Evolutionary conservation across 2,329 filamentous ascomycete genomes (phyloP).

Genomic region (Aspergillus spinulosporus): DNA sequence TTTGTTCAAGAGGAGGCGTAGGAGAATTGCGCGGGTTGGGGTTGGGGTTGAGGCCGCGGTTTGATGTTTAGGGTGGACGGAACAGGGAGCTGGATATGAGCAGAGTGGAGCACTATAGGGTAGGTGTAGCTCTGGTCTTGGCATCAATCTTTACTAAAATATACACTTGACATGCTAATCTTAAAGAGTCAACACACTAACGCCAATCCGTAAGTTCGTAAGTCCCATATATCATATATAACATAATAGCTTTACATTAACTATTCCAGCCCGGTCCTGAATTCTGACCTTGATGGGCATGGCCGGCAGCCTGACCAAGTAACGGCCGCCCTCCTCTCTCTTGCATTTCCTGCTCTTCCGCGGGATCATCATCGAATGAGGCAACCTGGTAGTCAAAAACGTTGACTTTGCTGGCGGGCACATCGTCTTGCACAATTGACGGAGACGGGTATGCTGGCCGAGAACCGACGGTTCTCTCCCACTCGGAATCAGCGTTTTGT

Average conservation of each 20-base stretch:
- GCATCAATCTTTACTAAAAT: neutral
- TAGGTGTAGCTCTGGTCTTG: neutral
- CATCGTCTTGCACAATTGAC: conserved; percentile 6
- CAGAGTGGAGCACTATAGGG: neutral
- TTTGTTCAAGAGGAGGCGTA: conserved; percentile 5
- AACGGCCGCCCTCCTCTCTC: conserved; percentile 33
- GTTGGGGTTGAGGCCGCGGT: neutral
- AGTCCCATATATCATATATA: neutral
- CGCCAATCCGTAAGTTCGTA: neutral
- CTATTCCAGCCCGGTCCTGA: conserved; percentile 6
- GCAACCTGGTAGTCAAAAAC: conserved; percentile 43
- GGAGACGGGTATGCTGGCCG: conserved; percentile 14
- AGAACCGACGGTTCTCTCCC: conserved; percentile 6
- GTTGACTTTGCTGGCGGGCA: conserved; percentile 30
- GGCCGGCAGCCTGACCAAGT: conserved; percentile 19
- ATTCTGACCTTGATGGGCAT: conserved; percentile 15
- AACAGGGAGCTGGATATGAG: neutral
- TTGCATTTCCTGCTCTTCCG: conserved; percentile 41
- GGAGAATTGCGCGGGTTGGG: neutral
- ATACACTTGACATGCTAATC: neutral
- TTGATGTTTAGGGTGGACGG: neutral
- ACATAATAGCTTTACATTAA: neutral
- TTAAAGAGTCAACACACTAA: neutral
- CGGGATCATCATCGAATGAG: conserved; percentile 34
- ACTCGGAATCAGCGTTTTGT: neutral